Evolutionary conservation across 768 basidiomycete genomes (phyloP).

Genomic region (Pholiota molesta): DNA sequence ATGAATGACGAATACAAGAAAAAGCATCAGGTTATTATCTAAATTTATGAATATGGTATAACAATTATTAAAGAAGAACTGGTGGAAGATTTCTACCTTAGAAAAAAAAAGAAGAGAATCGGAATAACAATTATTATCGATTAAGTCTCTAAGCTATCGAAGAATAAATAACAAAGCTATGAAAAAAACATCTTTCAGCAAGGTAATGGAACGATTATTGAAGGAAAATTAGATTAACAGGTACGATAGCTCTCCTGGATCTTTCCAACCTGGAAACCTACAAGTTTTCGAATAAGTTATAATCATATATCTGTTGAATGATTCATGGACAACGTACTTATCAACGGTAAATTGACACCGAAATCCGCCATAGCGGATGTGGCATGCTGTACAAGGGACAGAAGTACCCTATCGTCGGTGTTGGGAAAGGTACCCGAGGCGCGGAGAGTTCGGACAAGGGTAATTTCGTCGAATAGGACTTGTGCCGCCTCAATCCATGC

Average conservation of each 20-base stretch:
- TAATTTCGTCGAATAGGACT: constrained; percentile 26
- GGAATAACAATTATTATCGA: no score
- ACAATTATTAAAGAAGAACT: no score
- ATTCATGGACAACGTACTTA: constrained; percentile 14
- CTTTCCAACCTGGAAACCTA: constrained; percentile 25
- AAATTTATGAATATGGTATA: no score
- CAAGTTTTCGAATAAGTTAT: not conserved
- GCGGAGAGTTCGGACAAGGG: constrained; percentile 16
- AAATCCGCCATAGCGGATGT: constrained; percentile 24
- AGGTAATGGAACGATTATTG: not conserved
- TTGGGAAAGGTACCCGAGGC: constrained; percentile 15
- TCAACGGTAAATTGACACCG: constrained; percentile 21
- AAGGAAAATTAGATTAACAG: not conserved
- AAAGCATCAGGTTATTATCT: no score
- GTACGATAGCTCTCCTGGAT: constrained; percentile 22
- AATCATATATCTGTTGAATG: not conserved
- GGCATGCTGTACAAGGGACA: constrained; percentile 20
- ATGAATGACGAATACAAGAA: no score
- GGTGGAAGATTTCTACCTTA: no score
- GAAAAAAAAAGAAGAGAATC: no score
- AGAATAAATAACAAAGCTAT: not conserved
- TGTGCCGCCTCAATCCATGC: constrained; percentile 30
- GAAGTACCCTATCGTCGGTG: constrained; percentile 19
- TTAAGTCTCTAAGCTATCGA: no score
- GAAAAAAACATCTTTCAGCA: not conserved